phyloP scores from a whole-genome alignment of 2,329 filamentous ascomycete genomes.

The Cadophora sp. region DNA sequence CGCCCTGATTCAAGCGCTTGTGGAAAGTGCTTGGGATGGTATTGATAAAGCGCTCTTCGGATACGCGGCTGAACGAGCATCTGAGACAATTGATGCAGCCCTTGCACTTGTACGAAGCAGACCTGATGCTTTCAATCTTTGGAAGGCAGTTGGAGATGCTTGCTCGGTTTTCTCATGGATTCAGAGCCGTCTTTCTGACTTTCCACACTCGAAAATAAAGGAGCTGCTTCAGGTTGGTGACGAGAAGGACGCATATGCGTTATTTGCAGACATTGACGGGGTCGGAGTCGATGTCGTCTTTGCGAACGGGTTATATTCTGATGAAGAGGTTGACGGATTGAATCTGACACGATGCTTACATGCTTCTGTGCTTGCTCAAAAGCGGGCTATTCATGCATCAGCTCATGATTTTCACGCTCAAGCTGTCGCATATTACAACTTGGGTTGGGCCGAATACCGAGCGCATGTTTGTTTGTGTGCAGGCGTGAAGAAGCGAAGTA shows the following conservation, averaged over 20 bases:
- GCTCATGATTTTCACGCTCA: conserved; percentile 82
- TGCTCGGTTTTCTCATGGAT: conserved; percentile 84
- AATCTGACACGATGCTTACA: conserved; percentile 68
- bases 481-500: conserved; percentile 60
- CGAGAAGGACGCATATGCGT: conserved; percentile 60
- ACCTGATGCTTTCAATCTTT: conserved; percentile 85
- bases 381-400: conserved; percentile 79
- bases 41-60: conserved; percentile 87
- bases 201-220: conserved; percentile 66
- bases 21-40: conserved; percentile 80
- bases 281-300: conserved; percentile 53
- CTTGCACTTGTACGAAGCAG: conserved; percentile 64
- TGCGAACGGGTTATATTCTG: conserved; percentile 44
- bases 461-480: conserved; percentile 72
- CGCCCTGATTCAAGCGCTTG: conserved; percentile 84
- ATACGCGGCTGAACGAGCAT: conserved; percentile 75
- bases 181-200: conserved; percentile 67
- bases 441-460: conserved; percentile 91
- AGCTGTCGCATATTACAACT: conserved; percentile 95
- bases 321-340: conserved; percentile 43
- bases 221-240: conserved; percentile 62
- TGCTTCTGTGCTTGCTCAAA: conserved; percentile 83
- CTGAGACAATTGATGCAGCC: conserved; percentile 73
- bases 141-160: conserved; percentile 91
- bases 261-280: conserved; percentile 74